Base-by-base conservation (phyloP, 129 eudicot species). In the Helichrysum umbraculigerum region DNA sequence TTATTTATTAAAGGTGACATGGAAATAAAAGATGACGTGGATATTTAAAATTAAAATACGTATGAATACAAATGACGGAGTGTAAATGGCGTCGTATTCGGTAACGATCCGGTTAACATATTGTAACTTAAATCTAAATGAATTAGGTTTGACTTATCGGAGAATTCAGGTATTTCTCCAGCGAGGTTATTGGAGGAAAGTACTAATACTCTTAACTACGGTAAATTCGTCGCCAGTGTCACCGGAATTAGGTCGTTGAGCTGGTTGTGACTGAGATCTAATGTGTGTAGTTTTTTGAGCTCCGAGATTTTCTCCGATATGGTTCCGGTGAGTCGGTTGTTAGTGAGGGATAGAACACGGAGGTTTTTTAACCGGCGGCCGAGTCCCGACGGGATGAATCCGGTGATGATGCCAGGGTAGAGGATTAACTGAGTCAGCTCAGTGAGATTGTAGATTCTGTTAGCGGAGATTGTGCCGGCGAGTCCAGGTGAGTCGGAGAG, bases 51-150 rank as follows among this genome's bases (percentile, higher is more conserved):
- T n/a, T n/a, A n/a, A n/a, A n/a, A n/a, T n/a, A n/a, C n/a, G n/a
- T n/a, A n/a, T n/a, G n/a, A n/a, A n/a, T n/a, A 91, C 68, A 91
- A 61, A 79, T 87, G 88, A 68, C 89, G 95, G 68, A 91, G 87
- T 71, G 84, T 70, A 62, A 33, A 52, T 82, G 97, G 97, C 76
- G 78, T n/a, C 21, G 25, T 66, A 9, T 32, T 58, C 56, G 88
- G 94, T 30, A 91, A 65, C 4, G 19, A 33, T 4, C 94, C 97
- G 17, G 81, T 62, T 6, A 91, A 9, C 9, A 25, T 9, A 32
- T 91, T 91, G 16, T 63, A 71, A 29, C 82, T 81, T 25, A 91
- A 50, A 74, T 91, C 97, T 61, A 88, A 14, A 79, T 91, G 97
- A 54, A 88, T 82, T 9, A 91, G 66, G n/a, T 28, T 61, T 7